Base-by-base conservation (phyloP, 1,284 basidiomycete genomes). In the Apiotrichum brassicae region DNA sequence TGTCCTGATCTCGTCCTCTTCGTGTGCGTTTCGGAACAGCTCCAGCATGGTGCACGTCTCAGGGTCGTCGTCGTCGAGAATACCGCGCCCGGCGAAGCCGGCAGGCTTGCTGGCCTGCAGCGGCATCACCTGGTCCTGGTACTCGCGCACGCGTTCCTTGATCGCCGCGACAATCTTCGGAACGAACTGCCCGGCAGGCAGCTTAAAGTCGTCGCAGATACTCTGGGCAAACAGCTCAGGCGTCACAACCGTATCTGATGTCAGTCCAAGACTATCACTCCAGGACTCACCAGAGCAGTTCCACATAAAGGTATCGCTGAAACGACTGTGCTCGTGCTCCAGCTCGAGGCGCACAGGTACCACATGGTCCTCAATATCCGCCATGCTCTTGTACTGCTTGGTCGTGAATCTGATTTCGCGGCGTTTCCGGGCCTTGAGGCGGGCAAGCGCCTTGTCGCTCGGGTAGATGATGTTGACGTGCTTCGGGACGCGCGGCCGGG, bases 261-360 rank as follows among this genome's bases (percentile, higher is more conserved):
- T 55, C 33, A 53, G 32, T 19, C 22, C 9, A 2, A 13, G 74
- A n/a, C n/a, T n/a, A n/a, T n/a, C n/a, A n/a, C n/a, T n/a, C n/a
- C n/a, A n/a, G n/a, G n/a, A n/a, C 80, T 46, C 53, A 91, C 90
- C 90, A 61, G 87, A 85, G 46, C 93, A 75, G 66, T 98, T 97
- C 94, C 94, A 99, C 30, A 94, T 82, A 71, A 98, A 97, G 0
- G 94, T 93, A 69, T 99, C 94, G 33, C 91, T 82, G 77, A 97
- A 83, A 72, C 86, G 88, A 68, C 87, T 85, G 65, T 89, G 86
- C 44, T 81, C 80, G 48, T 94, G 84, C 61, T 98, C 95, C 62
- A 97, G 84, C 71, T 98, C 95, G 44, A 99, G 77, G 19, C 94
- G 82, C 45, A 98, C 87, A 3, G 94, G 94, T 6, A 98, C 86